These are phyloP conservation scores for Quercus phellos DNA, from an alignment of 331 rosid species.

Conservation along the genomic window DNA sequence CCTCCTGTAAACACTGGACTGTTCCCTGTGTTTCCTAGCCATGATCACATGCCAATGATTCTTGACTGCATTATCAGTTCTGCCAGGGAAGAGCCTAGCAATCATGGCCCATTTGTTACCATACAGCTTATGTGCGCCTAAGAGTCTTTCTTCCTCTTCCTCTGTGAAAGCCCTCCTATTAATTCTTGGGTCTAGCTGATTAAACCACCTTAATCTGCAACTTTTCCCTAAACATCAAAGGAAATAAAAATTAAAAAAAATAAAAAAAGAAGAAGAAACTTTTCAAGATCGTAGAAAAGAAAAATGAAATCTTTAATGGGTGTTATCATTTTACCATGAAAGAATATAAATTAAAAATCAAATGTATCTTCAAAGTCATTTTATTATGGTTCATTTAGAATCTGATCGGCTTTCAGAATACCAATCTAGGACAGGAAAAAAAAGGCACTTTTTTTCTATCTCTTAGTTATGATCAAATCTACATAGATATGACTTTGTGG, in stretches of 20 bases:
- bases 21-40: constrained; percentile 65
- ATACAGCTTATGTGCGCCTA: constrained; percentile 48
- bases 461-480: neutral
- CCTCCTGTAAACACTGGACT: constrained; percentile 42
- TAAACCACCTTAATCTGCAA: constrained; percentile 81
- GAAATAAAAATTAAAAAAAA: too few species aligned
- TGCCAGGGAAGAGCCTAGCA: constrained; percentile 67
- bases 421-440: neutral
- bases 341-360: neutral
- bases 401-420: neutral
- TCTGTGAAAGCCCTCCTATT: constrained; percentile 57
- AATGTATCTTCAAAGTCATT: neutral
- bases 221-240: constrained; percentile 50
- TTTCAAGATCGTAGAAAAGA: neutral
- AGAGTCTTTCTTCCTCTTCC: constrained; percentile 63
- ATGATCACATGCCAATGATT: constrained; percentile 81
- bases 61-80: constrained; percentile 84
- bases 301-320: neutral
- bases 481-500: neutral
- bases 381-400: neutral
- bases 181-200: constrained; percentile 71
- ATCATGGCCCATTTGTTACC: constrained; percentile 87
- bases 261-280: neutral
- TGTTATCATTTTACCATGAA: neutral
- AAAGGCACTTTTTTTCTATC: neutral